Percentiles rank a stretch among this genome's conserved stretches.
Conservation (phyloP, 805 yeast species). For the Limtongia smithiae region DNA sequence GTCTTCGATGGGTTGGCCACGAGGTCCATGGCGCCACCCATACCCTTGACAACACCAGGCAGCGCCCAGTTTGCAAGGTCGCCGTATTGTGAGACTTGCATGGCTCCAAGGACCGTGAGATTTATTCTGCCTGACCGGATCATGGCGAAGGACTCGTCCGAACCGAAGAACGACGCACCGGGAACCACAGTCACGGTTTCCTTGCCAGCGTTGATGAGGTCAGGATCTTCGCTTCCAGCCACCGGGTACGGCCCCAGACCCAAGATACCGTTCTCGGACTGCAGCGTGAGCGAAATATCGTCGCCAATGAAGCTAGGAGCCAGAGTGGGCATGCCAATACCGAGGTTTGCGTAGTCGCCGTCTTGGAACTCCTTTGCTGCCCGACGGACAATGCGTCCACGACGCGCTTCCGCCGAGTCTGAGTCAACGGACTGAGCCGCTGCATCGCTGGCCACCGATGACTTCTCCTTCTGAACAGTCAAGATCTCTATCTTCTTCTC, state of each 20-base stretch:
- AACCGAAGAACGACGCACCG: constrained; percentile 50
- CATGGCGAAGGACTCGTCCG: constrained; percentile 51
- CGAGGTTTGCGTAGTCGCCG: constrained; percentile 47
- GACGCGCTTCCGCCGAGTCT: constrained; percentile 28
- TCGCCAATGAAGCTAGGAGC: constrained; percentile 44
- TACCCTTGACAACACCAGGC: constrained; percentile 51
- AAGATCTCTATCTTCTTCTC: constrained; percentile 45
- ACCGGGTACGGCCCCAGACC: constrained; percentile 47
- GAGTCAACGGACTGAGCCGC: constrained; percentile 7
- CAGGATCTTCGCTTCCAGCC: constrained; percentile 46
- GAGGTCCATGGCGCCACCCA: constrained; percentile 56
- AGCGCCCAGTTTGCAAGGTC: constrained; percentile 54
- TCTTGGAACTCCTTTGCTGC: constrained; percentile 47
- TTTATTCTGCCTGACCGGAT: constrained; percentile 48
- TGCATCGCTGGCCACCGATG: constrained; percentile 3
- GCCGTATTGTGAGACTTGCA: constrained; percentile 48
- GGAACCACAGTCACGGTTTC: constrained; percentile 47
- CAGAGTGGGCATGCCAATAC: constrained; percentile 52
- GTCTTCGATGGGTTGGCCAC: constrained; percentile 48
- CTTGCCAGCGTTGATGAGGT: constrained; percentile 51
- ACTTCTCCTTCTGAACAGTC: constrained; percentile 7
- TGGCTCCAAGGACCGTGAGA: constrained; percentile 47
- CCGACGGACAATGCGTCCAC: constrained; percentile 43
- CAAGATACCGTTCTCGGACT: constrained; percentile 49
- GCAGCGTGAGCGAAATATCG: constrained; percentile 42